These are phyloP conservation scores for Xylaria acuta DNA, from an alignment of 495 filamentous ascomycete genomes.

Conservation along the genomic window DNA sequence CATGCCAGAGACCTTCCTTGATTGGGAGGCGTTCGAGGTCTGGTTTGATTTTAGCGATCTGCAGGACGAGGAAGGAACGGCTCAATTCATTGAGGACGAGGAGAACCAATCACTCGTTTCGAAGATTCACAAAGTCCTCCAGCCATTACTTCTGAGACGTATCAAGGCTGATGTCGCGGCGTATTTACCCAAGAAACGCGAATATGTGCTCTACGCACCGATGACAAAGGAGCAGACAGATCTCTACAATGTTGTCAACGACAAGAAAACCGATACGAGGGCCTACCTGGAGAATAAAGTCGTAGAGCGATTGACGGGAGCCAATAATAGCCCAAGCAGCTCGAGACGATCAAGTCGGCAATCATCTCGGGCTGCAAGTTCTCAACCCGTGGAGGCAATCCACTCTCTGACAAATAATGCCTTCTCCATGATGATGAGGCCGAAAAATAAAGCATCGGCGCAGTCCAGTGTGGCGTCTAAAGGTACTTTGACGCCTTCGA, in stretches of 20 bases:
- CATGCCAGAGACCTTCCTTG: constrained; percentile 88
- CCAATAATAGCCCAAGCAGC: constrained; percentile 44
- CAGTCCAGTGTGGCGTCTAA: constrained; percentile 30
- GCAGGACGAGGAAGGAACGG: constrained; percentile 72
- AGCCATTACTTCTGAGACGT: constrained; percentile 86
- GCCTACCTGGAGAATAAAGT: constrained; percentile 86
- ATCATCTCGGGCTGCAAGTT: constrained; percentile 46
- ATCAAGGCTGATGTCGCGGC: constrained; percentile 93
- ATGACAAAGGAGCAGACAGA: constrained; percentile 88
- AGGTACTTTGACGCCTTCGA: constrained; percentile 31
- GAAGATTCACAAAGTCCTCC: constrained; percentile 89
- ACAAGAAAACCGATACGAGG: constrained; percentile 72
- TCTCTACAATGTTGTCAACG: constrained; percentile 83
- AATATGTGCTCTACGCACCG: constrained; percentile 93
- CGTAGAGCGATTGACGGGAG: constrained; percentile 66
- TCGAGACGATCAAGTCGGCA: constrained; percentile 45
- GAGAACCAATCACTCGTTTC: constrained; percentile 83
- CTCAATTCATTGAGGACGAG: constrained; percentile 75
- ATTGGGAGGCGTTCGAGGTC: constrained; percentile 85
- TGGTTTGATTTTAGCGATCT: constrained; percentile 97
- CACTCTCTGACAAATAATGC: constrained; percentile 45
- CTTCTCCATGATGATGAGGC: constrained; percentile 55
- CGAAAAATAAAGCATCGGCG: constrained; percentile 39
- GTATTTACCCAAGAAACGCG: constrained; percentile 89
- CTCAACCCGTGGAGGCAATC: constrained; percentile 26